These are phyloP conservation scores for Marvania coccoides DNA, from an alignment of 139 green algal species.

Conservation along the genomic window DNA sequence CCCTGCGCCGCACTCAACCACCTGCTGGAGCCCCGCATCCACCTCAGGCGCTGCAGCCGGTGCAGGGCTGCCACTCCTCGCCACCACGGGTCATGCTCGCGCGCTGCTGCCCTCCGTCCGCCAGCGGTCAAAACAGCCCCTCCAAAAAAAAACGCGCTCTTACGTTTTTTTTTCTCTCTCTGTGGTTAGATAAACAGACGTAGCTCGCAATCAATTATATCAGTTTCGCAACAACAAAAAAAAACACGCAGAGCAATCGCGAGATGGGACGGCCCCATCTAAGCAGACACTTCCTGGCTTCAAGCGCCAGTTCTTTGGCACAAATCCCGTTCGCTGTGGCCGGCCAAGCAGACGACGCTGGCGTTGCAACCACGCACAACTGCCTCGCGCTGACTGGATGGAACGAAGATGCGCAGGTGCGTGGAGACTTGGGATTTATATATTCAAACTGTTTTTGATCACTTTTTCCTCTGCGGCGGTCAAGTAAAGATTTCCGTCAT, in stretches of 20 bases:
- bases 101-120: background rate
- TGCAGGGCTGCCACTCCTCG: background rate
- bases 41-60: too few species aligned
- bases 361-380: background rate
- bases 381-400: background rate
- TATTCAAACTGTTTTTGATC: too few species aligned
- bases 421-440: too few species aligned
- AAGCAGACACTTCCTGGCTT: slow-evolving; percentile 8
- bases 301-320: background rate
- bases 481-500: too few species aligned
- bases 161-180: too few species aligned
- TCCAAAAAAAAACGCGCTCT: background rate
- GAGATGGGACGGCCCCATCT: background rate
- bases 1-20: too few species aligned
- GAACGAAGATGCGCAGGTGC: slow-evolving; percentile 9
- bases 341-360: background rate
- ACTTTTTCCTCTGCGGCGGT: too few species aligned
- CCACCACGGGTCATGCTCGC: background rate
- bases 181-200: background rate
- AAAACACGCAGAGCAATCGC: background rate
- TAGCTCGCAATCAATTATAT: background rate
- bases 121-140: background rate
- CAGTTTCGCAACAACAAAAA: background rate
- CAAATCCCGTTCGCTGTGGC: background rate
- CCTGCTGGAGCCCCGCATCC: too few species aligned